These are phyloP conservation scores for Yamadazyma spencermartinsiae DNA, from an alignment of 1,139 yeast genomes.

Conservation along the genomic window DNA sequence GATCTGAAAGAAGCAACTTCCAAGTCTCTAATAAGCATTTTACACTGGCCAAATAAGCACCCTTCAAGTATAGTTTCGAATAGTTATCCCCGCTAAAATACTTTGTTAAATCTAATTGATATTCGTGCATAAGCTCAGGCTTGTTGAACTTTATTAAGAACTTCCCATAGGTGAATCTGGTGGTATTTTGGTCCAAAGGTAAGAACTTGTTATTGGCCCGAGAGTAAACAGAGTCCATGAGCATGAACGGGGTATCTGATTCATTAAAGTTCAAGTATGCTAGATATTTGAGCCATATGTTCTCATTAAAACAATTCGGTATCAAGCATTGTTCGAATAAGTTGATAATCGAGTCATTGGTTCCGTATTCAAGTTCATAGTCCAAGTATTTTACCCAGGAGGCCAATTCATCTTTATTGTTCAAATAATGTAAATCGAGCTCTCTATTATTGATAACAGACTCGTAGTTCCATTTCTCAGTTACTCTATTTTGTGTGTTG, in stretches of 20 bases:
- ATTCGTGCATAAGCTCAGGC: conserved; percentile 27
- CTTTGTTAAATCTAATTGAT: conserved; percentile 28
- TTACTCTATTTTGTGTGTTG: conserved; percentile 51
- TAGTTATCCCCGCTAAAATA: conserved; percentile 25
- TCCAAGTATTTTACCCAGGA: conserved; percentile 57
- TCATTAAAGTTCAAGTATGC: conserved; percentile 30
- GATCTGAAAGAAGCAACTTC: conserved; percentile 7
- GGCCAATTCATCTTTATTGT: conserved; percentile 28
- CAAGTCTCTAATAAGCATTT: conserved; percentile 22
- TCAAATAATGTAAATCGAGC: conserved; percentile 34
- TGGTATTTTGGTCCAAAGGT: conserved; percentile 37
- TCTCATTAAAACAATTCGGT: conserved; percentile 52
- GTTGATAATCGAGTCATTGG: conserved; percentile 19
- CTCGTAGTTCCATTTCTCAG: conserved; percentile 63
- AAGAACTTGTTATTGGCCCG: conserved; percentile 47
- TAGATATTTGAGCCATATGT: conserved; percentile 61
- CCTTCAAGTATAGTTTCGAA: conserved; percentile 20
- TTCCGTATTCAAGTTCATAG: conserved; percentile 32
- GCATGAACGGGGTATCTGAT: conserved; percentile 21
- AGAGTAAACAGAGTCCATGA: conserved; percentile 33
- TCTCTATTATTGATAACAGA: conserved; percentile 44
- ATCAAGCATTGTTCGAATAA: conserved; percentile 62
- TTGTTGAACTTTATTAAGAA: conserved; percentile 26
- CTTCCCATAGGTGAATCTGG: conserved; percentile 44
- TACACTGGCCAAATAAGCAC: conserved; percentile 24